Conservation (phyloP, 805 yeast species). For the Metschnikowia rubicola region DNA sequence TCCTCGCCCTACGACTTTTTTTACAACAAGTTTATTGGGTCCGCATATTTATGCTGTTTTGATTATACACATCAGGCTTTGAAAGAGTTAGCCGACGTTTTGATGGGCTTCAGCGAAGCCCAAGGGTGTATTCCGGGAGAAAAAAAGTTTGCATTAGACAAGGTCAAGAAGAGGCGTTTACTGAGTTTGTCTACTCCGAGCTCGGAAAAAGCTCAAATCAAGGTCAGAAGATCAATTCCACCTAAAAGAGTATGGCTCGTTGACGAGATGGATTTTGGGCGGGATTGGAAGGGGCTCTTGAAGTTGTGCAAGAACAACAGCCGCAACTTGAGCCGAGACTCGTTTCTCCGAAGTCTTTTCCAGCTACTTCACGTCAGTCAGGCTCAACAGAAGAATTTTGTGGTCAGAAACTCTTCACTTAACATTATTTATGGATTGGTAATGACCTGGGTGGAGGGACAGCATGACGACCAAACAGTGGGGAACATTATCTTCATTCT, state of each 20-base stretch:
- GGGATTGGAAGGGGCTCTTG: constrained; percentile 50
- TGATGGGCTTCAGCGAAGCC: constrained; percentile 53
- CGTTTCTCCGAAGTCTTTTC: constrained; percentile 27
- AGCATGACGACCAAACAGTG: constrained; percentile 5
- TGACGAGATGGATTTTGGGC: constrained; percentile 47
- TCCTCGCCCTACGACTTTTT: constrained; percentile 62
- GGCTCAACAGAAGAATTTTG: constrained; percentile 45
- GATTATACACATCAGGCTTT: constrained; percentile 56
- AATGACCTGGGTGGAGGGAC: constrained; percentile 48
- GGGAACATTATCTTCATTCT: constrained; percentile 47
- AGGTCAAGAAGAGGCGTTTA: constrained; percentile 22
- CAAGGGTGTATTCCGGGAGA: constrained; percentile 59
- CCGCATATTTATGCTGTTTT: constrained; percentile 57
- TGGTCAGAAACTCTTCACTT: constrained; percentile 53
- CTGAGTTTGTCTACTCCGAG: constrained; percentile 13
- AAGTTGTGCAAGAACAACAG: constrained; percentile 41
- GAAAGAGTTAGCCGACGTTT: constrained; percentile 44
- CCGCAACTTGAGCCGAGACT: constrained; percentile 20
- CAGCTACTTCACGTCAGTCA: constrained; percentile 28
- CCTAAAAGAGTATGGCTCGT: constrained; percentile 53
- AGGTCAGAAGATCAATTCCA: constrained; percentile 11
- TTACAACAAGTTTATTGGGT: constrained; percentile 51
- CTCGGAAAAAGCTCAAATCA: constrained; percentile 3
- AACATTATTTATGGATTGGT: constrained; percentile 53
- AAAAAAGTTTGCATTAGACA: constrained; percentile 28